A percentile compares a stretch with the other conserved stretches of the same genome.
phyloP scores from a whole-genome alignment of 441 rosid genomes.

The Bruguiera hainesii region DNA sequence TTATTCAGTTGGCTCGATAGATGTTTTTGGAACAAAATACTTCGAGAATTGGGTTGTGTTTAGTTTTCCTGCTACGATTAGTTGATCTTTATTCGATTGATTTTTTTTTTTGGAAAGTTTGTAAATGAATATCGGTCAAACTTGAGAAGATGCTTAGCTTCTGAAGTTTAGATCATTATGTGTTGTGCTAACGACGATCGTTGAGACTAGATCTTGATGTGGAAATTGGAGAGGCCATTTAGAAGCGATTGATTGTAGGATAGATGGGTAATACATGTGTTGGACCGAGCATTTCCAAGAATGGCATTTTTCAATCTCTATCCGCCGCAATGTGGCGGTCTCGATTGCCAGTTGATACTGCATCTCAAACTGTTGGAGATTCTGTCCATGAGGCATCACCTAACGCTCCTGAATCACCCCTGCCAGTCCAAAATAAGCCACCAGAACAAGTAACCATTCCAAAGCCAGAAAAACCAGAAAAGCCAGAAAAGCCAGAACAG shows the following conservation, averaged over 20 bases:
- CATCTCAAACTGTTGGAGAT: constrained; percentile 28
- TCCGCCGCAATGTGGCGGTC: constrained; percentile 78
- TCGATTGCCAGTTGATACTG: constrained; percentile 46
- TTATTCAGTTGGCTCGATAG: too few species aligned
- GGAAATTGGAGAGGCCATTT: constrained; percentile 14
- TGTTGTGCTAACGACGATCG: constrained; percentile 13
- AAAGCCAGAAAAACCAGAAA: constrained; percentile 38
- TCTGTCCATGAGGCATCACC: constrained; percentile 26
- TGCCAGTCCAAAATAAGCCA: constrained; percentile 63
- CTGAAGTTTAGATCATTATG: constrained; percentile 25
- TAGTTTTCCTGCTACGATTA: too few species aligned
- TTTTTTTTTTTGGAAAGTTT: not conserved
- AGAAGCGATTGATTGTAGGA: constrained; percentile 13
- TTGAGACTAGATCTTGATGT: constrained; percentile 39
- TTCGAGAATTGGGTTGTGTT: too few species aligned
- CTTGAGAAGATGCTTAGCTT: not conserved
- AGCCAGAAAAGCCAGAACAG: constrained; percentile 31
- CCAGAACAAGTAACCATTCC: constrained; percentile 60
- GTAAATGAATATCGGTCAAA: not conserved
- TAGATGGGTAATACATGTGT: constrained; percentile 86
- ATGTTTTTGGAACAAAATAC: too few species aligned
- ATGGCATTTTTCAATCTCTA: constrained; percentile 69
- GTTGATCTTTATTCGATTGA: not conserved
- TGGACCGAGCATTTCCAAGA: constrained; percentile 61
- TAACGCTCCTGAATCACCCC: constrained; percentile 48